phyloP scores from a whole-genome alignment of 352 stramenopile genomes.

The Globisporangium parvum region DNA sequence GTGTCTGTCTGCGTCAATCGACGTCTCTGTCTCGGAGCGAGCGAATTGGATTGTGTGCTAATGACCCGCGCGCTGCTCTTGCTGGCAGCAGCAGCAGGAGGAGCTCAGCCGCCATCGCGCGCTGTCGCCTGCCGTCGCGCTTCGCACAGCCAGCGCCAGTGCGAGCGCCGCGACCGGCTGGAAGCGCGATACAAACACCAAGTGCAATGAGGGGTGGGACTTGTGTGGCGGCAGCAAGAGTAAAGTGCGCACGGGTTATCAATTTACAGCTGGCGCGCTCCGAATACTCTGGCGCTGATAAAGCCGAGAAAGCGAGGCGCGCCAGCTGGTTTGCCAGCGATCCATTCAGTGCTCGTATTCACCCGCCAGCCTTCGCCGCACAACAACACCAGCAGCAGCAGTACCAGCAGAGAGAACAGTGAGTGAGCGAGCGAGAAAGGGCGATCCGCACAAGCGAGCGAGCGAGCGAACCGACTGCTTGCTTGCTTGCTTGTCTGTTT shows the following conservation, averaged over 20 bases:
- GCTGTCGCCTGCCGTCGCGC: background rate
- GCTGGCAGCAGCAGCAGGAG: background rate
- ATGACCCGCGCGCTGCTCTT: slow-evolving; percentile 23
- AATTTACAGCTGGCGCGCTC: slow-evolving; percentile 26
- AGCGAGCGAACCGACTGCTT: too few relatives aligned
- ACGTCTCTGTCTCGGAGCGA: slow-evolving; percentile 10
- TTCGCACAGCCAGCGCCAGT: too few relatives aligned
- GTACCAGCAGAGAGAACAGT: too few relatives aligned
- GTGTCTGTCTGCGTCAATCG: slow-evolving; percentile 6
- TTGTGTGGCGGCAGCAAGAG: too few relatives aligned
- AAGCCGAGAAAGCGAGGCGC: slow-evolving; percentile 1
- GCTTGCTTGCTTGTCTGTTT: too few relatives aligned
- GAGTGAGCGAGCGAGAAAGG: too few relatives aligned
- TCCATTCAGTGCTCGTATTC: slow-evolving; percentile 13
- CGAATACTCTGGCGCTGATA: background rate
- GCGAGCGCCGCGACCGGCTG: background rate
- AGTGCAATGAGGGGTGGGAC: slow-evolving; percentile 1
- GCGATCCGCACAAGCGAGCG: too few relatives aligned
- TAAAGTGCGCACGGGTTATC: slow-evolving; percentile 16
- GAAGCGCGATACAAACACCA: slow-evolving; percentile 1
- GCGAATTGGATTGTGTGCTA: slow-evolving; percentile 74
- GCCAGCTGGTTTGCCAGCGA: slow-evolving; percentile 13
- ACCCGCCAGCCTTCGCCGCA: slow-evolving; percentile 1
- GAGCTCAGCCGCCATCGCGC: background rate
- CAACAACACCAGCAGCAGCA: too few relatives aligned